These are phyloP conservation scores for Candida rishiriensis DNA, from an alignment of 805 yeast species.

Conservation along the genomic window DNA sequence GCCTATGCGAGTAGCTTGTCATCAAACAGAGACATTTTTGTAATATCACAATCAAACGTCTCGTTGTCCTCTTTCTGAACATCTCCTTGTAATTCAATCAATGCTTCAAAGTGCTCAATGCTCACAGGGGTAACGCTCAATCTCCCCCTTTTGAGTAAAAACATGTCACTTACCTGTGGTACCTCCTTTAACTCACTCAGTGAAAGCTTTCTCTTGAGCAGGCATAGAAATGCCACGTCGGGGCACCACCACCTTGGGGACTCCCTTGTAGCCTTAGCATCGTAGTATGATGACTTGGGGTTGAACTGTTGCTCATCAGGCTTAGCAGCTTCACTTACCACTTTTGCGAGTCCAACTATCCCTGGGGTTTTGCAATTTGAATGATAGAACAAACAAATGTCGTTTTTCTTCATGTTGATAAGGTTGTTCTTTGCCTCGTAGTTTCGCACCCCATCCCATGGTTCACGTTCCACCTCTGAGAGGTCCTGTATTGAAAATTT, in stretches of 20 bases:
- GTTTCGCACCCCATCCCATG: conserved; percentile 62
- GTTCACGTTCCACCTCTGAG: conserved; percentile 32
- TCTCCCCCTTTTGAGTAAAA: conserved; percentile 44
- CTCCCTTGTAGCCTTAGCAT: conserved; percentile 38
- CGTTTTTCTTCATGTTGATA: conserved; percentile 43
- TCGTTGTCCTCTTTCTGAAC: conserved; percentile 6
- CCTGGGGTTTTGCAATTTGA: conserved; percentile 54
- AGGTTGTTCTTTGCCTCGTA: conserved; percentile 52
- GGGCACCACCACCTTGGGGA: conserved; percentile 57
- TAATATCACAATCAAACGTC: conserved; percentile 17
- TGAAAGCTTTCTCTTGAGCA: conserved; percentile 38
- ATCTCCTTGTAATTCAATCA: conserved; percentile 33
- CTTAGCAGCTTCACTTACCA: conserved; percentile 28
- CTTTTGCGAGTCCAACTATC: conserved; percentile 45
- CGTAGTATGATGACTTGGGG: conserved; percentile 41
- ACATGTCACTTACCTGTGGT: conserved; percentile 34
- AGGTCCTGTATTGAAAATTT: conserved; percentile 44
- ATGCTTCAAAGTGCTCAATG: conserved; percentile 35
- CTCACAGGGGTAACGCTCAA: conserved; percentile 50
- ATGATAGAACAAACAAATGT: conserved; percentile 48
- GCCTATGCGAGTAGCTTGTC: conserved; percentile 3
- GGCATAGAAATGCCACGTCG: conserved; percentile 39
- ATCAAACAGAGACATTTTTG: conserved; percentile 7
- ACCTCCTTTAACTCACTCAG: conserved; percentile 35
- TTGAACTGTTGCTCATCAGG: conserved; percentile 41